phyloP scores from a whole-genome alignment of 768 basidiomycete species.

The Amanita thiersii region DNA sequence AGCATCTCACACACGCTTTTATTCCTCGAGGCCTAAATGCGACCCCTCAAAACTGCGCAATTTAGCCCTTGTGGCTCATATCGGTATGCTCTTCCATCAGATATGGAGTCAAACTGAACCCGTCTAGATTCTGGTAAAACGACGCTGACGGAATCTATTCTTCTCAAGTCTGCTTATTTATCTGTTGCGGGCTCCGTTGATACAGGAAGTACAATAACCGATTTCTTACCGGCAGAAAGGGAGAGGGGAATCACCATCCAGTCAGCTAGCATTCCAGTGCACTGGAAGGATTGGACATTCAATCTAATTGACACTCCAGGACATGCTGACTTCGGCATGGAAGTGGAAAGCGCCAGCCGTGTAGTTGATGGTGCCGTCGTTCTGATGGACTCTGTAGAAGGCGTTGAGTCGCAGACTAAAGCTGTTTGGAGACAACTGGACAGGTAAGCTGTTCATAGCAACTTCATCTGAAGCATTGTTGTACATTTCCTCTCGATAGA shows the following conservation, averaged over 20 bases:
- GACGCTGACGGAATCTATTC: slow-evolving; percentile 81
- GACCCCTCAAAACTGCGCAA: slow-evolving; percentile 52
- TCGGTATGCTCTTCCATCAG: slow-evolving; percentile 40
- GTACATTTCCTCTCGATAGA: slow-evolving; percentile 26
- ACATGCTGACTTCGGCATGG: slow-evolving; percentile 96
- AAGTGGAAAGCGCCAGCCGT: slow-evolving; percentile 88
- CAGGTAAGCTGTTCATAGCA: slow-evolving; percentile 45
- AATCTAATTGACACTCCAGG: slow-evolving; percentile 90
- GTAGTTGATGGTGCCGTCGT: slow-evolving; percentile 88
- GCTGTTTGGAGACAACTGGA: slow-evolving; percentile 86
- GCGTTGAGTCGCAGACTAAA: slow-evolving; percentile 85
- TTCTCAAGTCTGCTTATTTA: slow-evolving; percentile 68
- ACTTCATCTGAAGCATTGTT: neutral
- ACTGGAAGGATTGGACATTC: slow-evolving; percentile 78
- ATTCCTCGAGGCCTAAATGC: slow-evolving; percentile 20
- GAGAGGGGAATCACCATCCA: slow-evolving; percentile 91
- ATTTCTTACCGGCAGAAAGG: slow-evolving; percentile 83
- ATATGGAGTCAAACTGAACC: slow-evolving; percentile 5
- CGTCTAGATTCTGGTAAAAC: slow-evolving; percentile 91
- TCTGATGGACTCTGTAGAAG: slow-evolving; percentile 84
- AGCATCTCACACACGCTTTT: slow-evolving; percentile 14
- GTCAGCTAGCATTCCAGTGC: slow-evolving; percentile 83
- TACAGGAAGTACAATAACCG: slow-evolving; percentile 84
- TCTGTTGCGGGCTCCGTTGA: slow-evolving; percentile 76
- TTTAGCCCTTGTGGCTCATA: slow-evolving; percentile 85